These are phyloP conservation scores for Melampsora larici-populina DNA, from an alignment of 1,284 basidiomycete genomes.

Conservation along the genomic window DNA sequence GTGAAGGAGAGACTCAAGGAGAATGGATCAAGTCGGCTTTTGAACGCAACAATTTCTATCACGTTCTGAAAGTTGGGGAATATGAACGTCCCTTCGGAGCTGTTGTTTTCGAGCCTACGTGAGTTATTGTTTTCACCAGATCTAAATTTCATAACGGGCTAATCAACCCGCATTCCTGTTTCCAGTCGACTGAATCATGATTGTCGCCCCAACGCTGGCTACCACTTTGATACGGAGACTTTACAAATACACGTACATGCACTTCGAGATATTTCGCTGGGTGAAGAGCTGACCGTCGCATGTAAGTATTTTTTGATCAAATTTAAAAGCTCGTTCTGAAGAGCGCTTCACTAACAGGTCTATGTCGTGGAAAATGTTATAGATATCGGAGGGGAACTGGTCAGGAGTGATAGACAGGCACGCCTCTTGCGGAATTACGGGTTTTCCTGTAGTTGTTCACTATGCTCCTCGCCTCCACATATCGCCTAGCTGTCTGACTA, in stretches of 20 bases:
- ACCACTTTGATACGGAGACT: conserved; percentile 21
- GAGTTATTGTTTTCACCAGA: not conserved
- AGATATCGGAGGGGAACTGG: too few relatives aligned
- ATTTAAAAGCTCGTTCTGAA: not conserved
- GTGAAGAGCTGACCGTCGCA: conserved; percentile 39
- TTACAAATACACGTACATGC: conserved; percentile 34
- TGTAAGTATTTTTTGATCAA: conserved; percentile 17
- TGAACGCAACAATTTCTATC: conserved; percentile 28
- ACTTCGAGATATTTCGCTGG: conserved; percentile 14
- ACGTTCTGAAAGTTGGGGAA: not conserved
- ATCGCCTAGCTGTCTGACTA: conserved; percentile 21
- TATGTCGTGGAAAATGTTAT: not conserved
- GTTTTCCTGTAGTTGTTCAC: conserved; percentile 10
- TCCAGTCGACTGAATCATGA: conserved; percentile 41
- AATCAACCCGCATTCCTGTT: not conserved
- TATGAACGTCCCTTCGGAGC: conserved; percentile 15
- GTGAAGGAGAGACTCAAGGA: conserved; percentile 9
- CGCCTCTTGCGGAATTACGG: not conserved
- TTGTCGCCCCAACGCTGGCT: conserved; percentile 36
- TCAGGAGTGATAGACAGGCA: not conserved
- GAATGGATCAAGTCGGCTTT: conserved; percentile 23
- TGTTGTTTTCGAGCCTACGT: conserved; percentile 14
- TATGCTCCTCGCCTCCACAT: conserved; percentile 14
- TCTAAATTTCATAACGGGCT: not conserved
- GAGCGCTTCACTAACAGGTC: not conserved